Conservation (phyloP, 768 basidiomycete species). For the Tulasnella sp. region DNA sequence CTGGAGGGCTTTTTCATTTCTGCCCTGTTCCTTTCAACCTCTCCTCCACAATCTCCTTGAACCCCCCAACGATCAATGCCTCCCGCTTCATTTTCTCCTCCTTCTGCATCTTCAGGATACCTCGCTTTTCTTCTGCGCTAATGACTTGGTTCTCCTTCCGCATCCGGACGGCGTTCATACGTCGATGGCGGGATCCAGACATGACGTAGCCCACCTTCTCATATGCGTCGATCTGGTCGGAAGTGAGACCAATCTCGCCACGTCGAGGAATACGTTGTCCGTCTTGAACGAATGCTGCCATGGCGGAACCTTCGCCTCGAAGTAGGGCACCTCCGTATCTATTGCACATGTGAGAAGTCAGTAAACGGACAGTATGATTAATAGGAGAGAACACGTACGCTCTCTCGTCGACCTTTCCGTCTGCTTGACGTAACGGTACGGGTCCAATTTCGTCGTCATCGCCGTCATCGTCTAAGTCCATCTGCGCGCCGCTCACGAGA, state of each 20-base stretch:
- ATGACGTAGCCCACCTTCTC: slow-evolving; percentile 94
- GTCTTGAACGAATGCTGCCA: slow-evolving; percentile 84
- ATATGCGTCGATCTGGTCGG: slow-evolving; percentile 75
- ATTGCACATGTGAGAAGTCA: slow-evolving; percentile 15
- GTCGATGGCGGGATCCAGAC: slow-evolving; percentile 86
- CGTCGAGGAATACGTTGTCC: slow-evolving; percentile 95
- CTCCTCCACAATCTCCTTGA: slow-evolving; percentile 70
- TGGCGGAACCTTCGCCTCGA: slow-evolving; percentile 92
- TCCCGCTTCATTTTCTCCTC: slow-evolving; percentile 92
- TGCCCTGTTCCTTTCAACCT: slow-evolving; percentile 43
- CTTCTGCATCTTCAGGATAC: slow-evolving; percentile 85
- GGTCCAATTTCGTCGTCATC: slow-evolving; percentile 68
- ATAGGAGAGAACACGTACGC: slow-evolving; percentile 27
- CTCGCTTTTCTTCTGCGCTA: slow-evolving; percentile 94
- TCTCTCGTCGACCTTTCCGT: slow-evolving; percentile 57
- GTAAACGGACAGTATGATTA: background rate
- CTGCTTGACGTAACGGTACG: slow-evolving; percentile 43
- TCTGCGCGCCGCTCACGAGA: slow-evolving; percentile 19
- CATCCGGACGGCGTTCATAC: slow-evolving; percentile 99
- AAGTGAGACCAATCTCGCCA: slow-evolving; percentile 92
- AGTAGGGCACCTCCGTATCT: slow-evolving; percentile 76
- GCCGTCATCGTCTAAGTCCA: slow-evolving; percentile 36
- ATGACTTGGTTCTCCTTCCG: slow-evolving; percentile 99
- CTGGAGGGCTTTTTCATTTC: slow-evolving; percentile 3
- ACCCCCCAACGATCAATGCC: slow-evolving; percentile 78